Evolutionary conservation across 140 eudicot genomes (phyloP).

Genomic region (Stevia rebaudiana): DNA sequence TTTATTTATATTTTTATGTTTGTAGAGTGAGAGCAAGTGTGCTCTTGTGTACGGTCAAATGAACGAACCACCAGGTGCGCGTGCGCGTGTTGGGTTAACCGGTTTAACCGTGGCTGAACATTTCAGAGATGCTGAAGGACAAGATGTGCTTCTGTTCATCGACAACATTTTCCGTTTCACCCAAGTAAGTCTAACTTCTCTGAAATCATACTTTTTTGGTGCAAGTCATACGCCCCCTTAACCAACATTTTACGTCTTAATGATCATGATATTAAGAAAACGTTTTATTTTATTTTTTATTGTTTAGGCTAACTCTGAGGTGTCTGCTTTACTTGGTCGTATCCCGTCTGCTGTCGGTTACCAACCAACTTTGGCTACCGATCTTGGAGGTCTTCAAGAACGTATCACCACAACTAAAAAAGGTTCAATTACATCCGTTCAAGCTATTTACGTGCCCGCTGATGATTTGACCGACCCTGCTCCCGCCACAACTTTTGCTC

Average conservation of each 20-base stretch:
- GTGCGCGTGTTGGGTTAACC: conserved; percentile 70
- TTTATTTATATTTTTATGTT: background rate
- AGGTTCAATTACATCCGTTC: conserved; percentile 74
- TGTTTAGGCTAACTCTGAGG: conserved; percentile 62
- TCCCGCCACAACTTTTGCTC: conserved; percentile 79
- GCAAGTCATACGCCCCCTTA: no score
- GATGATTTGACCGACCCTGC: conserved; percentile 81
- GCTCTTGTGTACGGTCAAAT: conserved; percentile 79
- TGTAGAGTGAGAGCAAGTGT: conserved; percentile 70
- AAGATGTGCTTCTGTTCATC: conserved; percentile 64
- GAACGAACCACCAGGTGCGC: conserved; percentile 78
- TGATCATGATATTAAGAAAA: background rate
- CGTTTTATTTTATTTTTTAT: background rate
- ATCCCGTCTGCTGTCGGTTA: conserved; percentile 83
- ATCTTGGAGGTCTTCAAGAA: conserved; percentile 84
- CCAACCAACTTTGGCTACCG: conserved; percentile 77
- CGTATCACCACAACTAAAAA: conserved; percentile 78
- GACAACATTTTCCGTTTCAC: conserved; percentile 71
- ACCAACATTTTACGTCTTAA: background rate
- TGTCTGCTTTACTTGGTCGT: conserved; percentile 77
- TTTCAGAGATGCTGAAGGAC: conserved; percentile 71
- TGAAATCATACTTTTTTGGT: background rate
- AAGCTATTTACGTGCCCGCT: conserved; percentile 78
- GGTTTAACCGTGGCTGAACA: conserved; percentile 69
- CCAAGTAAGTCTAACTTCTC: conserved; percentile 28